These are phyloP conservation scores for Apiospora aurea DNA, from an alignment of 2,329 filamentous ascomycete genomes.

Conservation along the genomic window DNA sequence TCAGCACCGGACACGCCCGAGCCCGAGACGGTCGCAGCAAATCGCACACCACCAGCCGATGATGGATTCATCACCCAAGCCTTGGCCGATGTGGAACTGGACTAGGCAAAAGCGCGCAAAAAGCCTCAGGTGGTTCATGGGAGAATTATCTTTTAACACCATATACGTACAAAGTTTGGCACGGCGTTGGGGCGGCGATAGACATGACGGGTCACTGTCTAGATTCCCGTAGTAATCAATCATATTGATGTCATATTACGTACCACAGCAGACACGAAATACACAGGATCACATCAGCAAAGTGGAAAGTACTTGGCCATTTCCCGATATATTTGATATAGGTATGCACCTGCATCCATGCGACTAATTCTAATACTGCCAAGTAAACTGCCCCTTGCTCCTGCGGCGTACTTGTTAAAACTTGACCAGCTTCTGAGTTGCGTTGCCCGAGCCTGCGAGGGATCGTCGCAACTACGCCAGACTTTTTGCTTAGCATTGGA, in stretches of 20 bases:
- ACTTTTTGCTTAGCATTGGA: background rate
- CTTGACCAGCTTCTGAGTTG: background rate
- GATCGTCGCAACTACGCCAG: background rate
- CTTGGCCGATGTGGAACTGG: conserved; percentile 28
- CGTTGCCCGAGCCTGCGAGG: background rate
- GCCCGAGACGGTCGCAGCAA: conserved; percentile 23
- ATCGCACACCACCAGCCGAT: background rate
- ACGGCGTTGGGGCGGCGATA: conserved; percentile 17
- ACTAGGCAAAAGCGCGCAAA: conserved; percentile 21
- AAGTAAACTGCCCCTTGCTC: background rate
- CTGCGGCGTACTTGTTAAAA: background rate
- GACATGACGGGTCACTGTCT: conserved; percentile 8
- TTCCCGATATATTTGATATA: background rate
- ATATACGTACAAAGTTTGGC: background rate
- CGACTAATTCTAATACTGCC: background rate
- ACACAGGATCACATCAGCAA: background rate
- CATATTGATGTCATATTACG: background rate
- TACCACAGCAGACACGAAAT: background rate
- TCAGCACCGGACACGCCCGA: conserved; percentile 32
- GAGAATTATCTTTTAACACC: background rate
- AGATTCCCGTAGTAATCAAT: conserved; percentile 18
- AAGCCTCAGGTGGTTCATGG: background rate
- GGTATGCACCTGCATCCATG: background rate
- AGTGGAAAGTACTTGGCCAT: background rate
- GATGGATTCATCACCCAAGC: conserved; percentile 33